phyloP scores from a whole-genome alignment of 2,329 filamentous ascomycete genomes.

The Aureobasidium sp. region DNA sequence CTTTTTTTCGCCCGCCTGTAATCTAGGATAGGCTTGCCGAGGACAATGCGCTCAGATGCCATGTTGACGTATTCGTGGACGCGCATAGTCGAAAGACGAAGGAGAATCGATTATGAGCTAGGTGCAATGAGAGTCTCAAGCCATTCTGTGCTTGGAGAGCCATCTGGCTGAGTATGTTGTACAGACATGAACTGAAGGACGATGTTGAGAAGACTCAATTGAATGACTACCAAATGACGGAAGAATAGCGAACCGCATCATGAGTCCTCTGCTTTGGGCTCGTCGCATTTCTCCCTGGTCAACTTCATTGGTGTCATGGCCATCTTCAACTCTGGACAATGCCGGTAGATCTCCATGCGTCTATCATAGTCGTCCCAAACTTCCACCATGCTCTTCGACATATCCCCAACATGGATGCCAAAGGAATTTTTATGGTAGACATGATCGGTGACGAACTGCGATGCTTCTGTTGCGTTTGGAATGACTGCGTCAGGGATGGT shows the following conservation, averaged over 20 bases:
- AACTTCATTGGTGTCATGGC: background rate
- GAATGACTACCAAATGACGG: background rate
- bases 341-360: background rate
- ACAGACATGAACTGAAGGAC: background rate
- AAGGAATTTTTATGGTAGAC: background rate
- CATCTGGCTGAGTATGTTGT: background rate
- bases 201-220: background rate
- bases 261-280: background rate
- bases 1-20: too few species aligned
- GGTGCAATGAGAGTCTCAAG: background rate
- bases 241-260: background rate
- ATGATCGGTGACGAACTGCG: background rate
- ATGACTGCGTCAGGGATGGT: background rate
- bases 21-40: too few species aligned
- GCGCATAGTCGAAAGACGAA: background rate
- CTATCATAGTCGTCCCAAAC: background rate
- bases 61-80: background rate
- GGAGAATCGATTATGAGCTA: background rate
- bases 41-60: background rate
- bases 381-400: background rate
- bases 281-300: background rate
- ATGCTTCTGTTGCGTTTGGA: background rate
- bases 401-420: background rate
- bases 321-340: conserved; percentile 2
- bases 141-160: background rate